These are phyloP conservation scores for Bolboschoenus planiculmis DNA, from an alignment of 176 grass and related monocot genomes.

Conservation along the genomic window DNA sequence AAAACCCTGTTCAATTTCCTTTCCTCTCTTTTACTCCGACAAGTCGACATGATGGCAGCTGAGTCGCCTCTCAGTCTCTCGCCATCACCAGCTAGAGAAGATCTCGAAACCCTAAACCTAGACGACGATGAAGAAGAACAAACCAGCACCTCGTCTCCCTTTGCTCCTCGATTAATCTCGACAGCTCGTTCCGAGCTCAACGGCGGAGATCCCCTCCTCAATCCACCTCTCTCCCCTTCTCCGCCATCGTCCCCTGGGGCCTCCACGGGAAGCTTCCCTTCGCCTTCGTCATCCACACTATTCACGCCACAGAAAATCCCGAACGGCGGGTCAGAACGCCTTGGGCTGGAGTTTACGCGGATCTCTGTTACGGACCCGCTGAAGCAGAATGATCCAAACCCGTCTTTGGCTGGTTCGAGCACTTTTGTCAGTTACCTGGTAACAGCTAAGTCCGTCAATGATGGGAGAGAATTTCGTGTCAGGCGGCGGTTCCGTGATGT, in stretches of 20 bases:
- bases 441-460: constrained; percentile 31
- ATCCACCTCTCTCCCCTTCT: constrained; percentile 36
- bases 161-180: constrained; percentile 24
- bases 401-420: constrained; percentile 42
- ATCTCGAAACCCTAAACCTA: constrained; percentile 43
- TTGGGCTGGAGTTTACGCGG: constrained; percentile 30
- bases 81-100: constrained; percentile 32
- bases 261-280: background rate
- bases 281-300: constrained; percentile 21
- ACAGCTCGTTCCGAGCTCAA: constrained; percentile 28
- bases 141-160: constrained; percentile 26
- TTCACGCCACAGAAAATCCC: constrained; percentile 16
- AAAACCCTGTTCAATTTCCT: constrained; percentile 3
- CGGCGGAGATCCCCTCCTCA: constrained; percentile 63
- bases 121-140: constrained; percentile 29
- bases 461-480: constrained; percentile 50
- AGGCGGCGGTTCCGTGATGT: constrained; percentile 82
- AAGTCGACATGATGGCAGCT: constrained; percentile 43
- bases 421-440: constrained; percentile 77
- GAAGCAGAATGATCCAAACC: constrained; percentile 57
- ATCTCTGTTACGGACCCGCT: constrained; percentile 71
- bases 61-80: constrained; percentile 14
- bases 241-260: constrained; percentile 14
- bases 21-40: background rate
- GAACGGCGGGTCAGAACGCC: constrained; percentile 22